A percentile compares a stretch with the other conserved stretches of the same genome.
Conservation (phyloP, 1,284 basidiomycete genomes). For the Ceratobasidium sp. region DNA sequence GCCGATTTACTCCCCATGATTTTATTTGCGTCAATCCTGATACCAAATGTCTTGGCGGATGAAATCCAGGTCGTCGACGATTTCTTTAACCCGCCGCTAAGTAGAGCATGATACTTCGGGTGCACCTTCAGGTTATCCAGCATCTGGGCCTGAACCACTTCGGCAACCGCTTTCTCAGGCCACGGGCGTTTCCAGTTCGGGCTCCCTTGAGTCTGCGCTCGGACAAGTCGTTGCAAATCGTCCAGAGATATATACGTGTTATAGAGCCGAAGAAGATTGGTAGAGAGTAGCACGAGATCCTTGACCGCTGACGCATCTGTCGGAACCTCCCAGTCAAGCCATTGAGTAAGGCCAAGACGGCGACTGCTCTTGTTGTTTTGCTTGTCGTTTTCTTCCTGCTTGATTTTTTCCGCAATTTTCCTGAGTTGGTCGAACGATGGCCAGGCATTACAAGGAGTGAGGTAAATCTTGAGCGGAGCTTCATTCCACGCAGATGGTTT, state of each 20-base stretch:
- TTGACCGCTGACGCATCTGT: neutral
- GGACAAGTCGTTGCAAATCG: neutral
- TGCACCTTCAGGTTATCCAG: neutral
- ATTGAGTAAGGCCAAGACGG: neutral
- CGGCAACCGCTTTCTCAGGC: neutral
- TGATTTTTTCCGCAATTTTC: neutral
- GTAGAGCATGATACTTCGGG: neutral
- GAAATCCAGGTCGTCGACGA: neutral
- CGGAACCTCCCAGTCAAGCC: constrained; percentile 6
- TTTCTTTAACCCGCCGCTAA: neutral
- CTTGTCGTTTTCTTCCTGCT: neutral
- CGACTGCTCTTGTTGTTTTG: neutral
- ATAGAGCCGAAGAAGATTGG: neutral
- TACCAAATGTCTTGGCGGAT: neutral
- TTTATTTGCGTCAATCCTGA: neutral
- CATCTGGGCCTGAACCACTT: neutral
- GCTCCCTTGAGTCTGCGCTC: neutral
- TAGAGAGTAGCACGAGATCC: neutral
- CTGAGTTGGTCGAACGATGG: neutral
- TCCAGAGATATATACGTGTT: neutral
- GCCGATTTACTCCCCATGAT: constrained; percentile 10
- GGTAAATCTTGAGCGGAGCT: neutral
- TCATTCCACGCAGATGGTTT: neutral
- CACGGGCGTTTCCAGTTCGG: neutral
- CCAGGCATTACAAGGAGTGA: neutral